Evolutionary conservation across 1,284 basidiomycete genomes (phyloP), one percentile per base, ranked within the genome.

Genomic region (Rhodotorula sp.): DNA sequence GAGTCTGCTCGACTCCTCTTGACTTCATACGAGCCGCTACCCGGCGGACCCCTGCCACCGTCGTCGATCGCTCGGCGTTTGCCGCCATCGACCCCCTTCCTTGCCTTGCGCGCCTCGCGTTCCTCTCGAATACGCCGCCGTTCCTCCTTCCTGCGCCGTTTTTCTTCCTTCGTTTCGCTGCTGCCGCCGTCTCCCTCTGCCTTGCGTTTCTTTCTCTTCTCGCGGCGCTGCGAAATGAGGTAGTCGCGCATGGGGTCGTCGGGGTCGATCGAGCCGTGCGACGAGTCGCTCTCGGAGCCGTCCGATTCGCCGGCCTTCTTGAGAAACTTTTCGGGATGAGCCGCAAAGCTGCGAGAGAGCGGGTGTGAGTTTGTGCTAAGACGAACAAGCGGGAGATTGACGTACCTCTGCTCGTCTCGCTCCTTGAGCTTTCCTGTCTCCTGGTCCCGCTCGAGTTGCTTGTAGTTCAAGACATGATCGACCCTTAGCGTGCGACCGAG

Each of bases 171-270:
- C 46, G 54, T 51, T 29, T 58, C 66, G 33, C 60, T 46, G 20
- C 48, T 49, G 3, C 42, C 62, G 18, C 51, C 29, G 6, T 26
- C 45, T 7, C 33, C 60, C 7, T 49, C 48, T 53, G 60, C 20
- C 7, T 60, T 26, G 46, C 60, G 55, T 60, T 61, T 67, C 62
- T 60, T 48, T 33, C 64, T 68, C 69, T 37, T 75, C 64, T 74
- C 71, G 26, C 72, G 74, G 59, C 72, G 79, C 56, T 77, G 71
- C 55, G 75, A 68, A n/a, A 78, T 77, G 53, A 83, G 76, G 80
- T 93, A 98, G 70, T 92, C 91, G 26, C 90, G 88, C 96, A 99
- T 99, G 0, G 96, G 96, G 81, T 99, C 96, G 79, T 98, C 93
- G 7, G 91, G 90, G 80, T 98, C 95, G 68, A 95, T 89, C 7